A percentile compares a stretch with the other conserved stretches of the same genome.
Conservation (phyloP, 2,329 filamentous ascomycete genomes). For the Cladophialophora immunda region DNA sequence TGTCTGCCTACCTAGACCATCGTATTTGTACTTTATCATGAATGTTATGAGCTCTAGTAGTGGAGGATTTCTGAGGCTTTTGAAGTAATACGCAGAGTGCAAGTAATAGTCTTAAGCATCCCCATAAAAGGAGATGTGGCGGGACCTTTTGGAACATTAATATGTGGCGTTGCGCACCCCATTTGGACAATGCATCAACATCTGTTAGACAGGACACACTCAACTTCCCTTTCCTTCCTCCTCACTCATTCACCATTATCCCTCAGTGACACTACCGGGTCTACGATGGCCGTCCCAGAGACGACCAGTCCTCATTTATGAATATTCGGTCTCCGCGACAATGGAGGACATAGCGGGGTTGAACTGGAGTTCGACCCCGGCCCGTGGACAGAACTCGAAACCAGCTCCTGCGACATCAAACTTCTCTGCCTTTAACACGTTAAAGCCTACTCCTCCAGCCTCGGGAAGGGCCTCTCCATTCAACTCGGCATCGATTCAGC, state of each 20-base stretch:
- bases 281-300: neutral
- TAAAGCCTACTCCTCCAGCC: conserved; percentile 49
- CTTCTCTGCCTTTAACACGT: conserved; percentile 46
- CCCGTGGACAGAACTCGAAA: conserved; percentile 44
- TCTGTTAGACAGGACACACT: neutral
- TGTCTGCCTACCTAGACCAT: neutral
- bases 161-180: conserved; percentile 16
- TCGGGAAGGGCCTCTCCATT: conserved; percentile 57
- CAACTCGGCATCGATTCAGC: conserved; percentile 44
- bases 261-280: neutral
- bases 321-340: conserved; percentile 16
- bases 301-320: conserved; percentile 9
- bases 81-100: neutral
- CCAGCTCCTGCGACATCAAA: conserved; percentile 50
- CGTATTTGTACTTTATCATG: neutral
- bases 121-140: conserved; percentile 18
- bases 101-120: neutral
- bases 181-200: conserved; percentile 11
- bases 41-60: neutral
- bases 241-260: neutral
- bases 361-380: conserved; percentile 52
- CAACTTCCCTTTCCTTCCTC: neutral
- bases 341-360: conserved; percentile 60
- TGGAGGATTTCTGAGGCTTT: neutral
- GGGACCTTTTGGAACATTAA: neutral